These are phyloP conservation scores for Podosphaera xanthii DNA, from an alignment of 2,329 filamentous ascomycete genomes.

Conservation along the genomic window DNA sequence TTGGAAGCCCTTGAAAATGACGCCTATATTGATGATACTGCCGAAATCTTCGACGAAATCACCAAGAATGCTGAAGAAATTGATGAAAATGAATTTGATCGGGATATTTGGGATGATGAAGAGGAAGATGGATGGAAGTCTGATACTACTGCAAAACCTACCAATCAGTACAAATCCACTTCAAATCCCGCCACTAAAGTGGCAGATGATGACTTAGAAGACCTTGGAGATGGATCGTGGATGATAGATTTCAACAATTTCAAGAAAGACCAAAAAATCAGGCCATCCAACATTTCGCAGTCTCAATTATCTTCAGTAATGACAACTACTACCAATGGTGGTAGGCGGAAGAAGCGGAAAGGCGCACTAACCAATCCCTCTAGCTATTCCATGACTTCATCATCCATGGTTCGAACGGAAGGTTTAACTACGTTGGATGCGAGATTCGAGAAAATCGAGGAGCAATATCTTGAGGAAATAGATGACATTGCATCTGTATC, in stretches of 20 bases:
- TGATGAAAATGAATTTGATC: conserved; percentile 60
- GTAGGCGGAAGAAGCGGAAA: conserved; percentile 81
- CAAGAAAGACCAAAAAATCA: conserved; percentile 54
- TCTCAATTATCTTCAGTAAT: conserved; percentile 43
- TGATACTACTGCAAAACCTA: conserved; percentile 66
- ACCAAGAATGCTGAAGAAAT: conserved; percentile 49
- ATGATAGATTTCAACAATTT: conserved; percentile 83
- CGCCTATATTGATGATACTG: conserved; percentile 66
- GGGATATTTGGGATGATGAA: conserved; percentile 28
- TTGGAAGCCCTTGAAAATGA: conserved; percentile 90
- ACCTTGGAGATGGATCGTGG: conserved; percentile 57
- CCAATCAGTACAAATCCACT: conserved; percentile 26
- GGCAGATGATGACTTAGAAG: conserved; percentile 30
- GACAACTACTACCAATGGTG: conserved; percentile 57
- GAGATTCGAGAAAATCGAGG: conserved; percentile 77
- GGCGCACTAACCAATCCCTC: conserved; percentile 76
- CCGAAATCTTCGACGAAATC: conserved; percentile 53
- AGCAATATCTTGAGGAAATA: conserved; percentile 38
- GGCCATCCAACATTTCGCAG: conserved; percentile 19
- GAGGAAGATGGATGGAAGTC: conserved; percentile 80
- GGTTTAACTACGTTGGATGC: conserved; percentile 67
- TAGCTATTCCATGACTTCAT: conserved; percentile 79
- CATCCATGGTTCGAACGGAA: conserved; percentile 68
- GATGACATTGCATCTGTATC: conserved; percentile 39
- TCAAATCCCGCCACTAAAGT: conserved; percentile 18